phyloP scores from a whole-genome alignment of 495 filamentous ascomycete genomes.

The Penicillium parvum region DNA sequence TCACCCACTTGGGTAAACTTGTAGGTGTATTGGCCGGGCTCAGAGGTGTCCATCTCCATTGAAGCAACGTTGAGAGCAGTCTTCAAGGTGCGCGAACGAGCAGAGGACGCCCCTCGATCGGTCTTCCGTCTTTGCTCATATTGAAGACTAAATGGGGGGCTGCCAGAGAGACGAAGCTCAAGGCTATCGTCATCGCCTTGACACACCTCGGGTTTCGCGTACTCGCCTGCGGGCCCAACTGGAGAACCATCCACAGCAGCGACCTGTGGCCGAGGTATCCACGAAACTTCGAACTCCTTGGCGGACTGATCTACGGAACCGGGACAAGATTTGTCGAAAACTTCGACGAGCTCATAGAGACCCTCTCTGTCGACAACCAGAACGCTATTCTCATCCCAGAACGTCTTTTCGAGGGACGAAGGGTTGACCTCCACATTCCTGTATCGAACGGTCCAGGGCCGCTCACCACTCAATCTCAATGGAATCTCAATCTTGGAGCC shows the following conservation, averaged over 20 bases:
- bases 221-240: constrained; percentile 43
- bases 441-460: constrained; percentile 77
- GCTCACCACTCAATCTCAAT: constrained; percentile 73
- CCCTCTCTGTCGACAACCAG: constrained; percentile 63
- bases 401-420: constrained; percentile 43
- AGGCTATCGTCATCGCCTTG: constrained; percentile 89
- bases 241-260: constrained; percentile 58
- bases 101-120: constrained; percentile 54
- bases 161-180: constrained; percentile 73
- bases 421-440: constrained; percentile 52
- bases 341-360: constrained; percentile 69
- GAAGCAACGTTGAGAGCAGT: constrained; percentile 66
- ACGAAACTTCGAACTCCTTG: constrained; percentile 71
- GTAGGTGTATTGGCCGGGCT: constrained; percentile 80
- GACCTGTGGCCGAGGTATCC: constrained; percentile 76
- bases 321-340: constrained; percentile 73
- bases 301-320: constrained; percentile 70
- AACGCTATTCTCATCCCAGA: constrained; percentile 63
- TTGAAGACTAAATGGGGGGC: constrained; percentile 75
- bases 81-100: constrained; percentile 62
- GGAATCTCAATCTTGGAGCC: constrained; percentile 68
- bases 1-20: constrained; percentile 77
- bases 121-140: constrained; percentile 73
- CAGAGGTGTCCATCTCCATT: constrained; percentile 76
- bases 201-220: constrained; percentile 77